Conservation (phyloP, 768 basidiomycete genomes). For the Russula earlei region DNA sequence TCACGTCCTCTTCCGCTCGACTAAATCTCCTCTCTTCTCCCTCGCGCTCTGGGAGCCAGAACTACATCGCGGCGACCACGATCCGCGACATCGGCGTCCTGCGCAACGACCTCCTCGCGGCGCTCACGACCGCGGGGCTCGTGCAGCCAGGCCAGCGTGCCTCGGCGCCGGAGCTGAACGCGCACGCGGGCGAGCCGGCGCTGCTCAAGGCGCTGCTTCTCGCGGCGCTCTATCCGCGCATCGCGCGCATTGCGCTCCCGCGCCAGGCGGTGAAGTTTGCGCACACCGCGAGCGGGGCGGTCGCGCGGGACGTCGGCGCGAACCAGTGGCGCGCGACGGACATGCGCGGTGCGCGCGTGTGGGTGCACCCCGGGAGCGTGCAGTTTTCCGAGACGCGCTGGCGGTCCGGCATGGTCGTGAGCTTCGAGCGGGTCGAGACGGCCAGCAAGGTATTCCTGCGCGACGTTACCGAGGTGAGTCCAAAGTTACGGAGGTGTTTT, state of each 20-base stretch:
- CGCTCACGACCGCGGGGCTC: conserved; percentile 65
- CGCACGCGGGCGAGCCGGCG: conserved; percentile 55
- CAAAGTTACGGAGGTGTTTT: too few relatives aligned
- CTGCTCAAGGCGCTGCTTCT: conserved; percentile 79
- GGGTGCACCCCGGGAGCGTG: conserved; percentile 76
- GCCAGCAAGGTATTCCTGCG: conserved; percentile 70
- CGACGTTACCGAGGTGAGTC: conserved; percentile 74
- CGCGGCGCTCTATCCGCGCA: conserved; percentile 80
- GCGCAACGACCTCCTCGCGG: conserved; percentile 64
- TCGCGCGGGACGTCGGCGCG: conserved; percentile 78
- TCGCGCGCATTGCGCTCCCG: conserved; percentile 70
- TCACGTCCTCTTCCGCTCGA: too few relatives aligned
- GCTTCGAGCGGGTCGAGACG: conserved; percentile 76
- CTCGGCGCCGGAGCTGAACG: conserved; percentile 44
- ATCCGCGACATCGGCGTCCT: conserved; percentile 72
- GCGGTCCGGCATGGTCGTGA: conserved; percentile 72
- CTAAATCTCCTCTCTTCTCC: background rate
- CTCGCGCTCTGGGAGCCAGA: conserved; percentile 34
- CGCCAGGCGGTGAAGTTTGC: conserved; percentile 72
- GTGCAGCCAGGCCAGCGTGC: conserved; percentile 40
- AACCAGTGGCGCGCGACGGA: conserved; percentile 81
- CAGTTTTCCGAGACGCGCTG: conserved; percentile 66
- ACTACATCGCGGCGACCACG: conserved; percentile 70
- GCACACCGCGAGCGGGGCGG: conserved; percentile 71
- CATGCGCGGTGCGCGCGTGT: conserved; percentile 50